A percentile compares a stretch with the other conserved stretches of the same genome.
phyloP scores from a whole-genome alignment of 805 yeast species.

The Schizosaccharomyces pombe region DNA sequence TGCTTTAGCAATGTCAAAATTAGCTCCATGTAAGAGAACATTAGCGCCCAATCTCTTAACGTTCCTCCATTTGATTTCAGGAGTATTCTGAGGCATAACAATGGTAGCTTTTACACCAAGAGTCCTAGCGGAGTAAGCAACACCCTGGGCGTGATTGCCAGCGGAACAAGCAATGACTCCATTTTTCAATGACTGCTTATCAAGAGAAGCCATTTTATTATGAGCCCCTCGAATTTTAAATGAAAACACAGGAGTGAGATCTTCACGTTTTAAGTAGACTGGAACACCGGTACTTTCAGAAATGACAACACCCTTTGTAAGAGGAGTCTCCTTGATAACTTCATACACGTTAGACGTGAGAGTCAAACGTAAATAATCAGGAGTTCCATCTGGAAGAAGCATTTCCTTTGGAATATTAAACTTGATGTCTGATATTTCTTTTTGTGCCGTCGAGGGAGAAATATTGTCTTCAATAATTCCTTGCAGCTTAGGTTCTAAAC shows the following conservation, averaged over 20 bases:
- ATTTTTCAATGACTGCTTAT: conserved; percentile 30
- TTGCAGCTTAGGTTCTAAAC: not conserved
- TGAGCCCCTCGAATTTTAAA: conserved; percentile 95
- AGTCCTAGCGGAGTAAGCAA: conserved; percentile 71
- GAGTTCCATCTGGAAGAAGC: conserved; percentile 27
- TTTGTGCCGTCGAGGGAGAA: not conserved
- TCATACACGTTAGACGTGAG: conserved; percentile 86
- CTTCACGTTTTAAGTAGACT: conserved; percentile 71
- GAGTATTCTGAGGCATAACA: conserved; percentile 95
- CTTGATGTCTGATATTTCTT: not conserved
- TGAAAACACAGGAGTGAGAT: conserved; percentile 78
- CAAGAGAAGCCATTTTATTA: conserved; percentile 78
- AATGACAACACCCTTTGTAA: conserved; percentile 48
- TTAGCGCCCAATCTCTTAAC: conserved; percentile 84
- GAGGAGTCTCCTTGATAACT: conserved; percentile 75
- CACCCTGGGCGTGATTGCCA: conserved; percentile 98
- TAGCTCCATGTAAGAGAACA: conserved; percentile 81
- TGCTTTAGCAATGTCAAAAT: conserved; percentile 79
- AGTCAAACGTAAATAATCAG: conserved; percentile 83
- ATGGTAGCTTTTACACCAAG: conserved; percentile 82
- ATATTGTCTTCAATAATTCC: conserved; percentile 2
- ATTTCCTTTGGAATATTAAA: conserved; percentile 7
- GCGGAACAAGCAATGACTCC: conserved; percentile 98
- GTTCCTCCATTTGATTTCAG: conserved; percentile 76
- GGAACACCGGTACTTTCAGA: conserved; percentile 55